Evolutionary conservation across 1,284 basidiomycete genomes (phyloP).

Genomic region (Grifola frondosa): DNA sequence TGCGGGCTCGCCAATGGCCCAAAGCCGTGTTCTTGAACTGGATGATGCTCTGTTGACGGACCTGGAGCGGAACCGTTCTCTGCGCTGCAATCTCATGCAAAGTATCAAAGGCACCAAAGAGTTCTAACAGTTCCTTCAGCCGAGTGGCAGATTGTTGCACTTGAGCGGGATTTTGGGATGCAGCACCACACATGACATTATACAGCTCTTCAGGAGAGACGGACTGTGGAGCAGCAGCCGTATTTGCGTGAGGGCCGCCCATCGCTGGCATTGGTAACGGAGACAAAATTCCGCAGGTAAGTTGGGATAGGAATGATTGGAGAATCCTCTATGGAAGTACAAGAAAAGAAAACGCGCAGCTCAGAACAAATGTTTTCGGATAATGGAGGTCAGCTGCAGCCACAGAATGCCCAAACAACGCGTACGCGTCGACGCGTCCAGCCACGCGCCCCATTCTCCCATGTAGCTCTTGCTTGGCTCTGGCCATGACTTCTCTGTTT

Average conservation of each 20-base stretch:
- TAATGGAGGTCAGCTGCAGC: too few relatives aligned
- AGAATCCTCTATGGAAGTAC: too few relatives aligned
- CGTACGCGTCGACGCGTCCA: too few relatives aligned
- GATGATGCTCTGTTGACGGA: conserved; percentile 76
- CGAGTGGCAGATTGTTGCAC: conserved; percentile 59
- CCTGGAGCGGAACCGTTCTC: conserved; percentile 52
- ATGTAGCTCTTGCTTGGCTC: too few relatives aligned
- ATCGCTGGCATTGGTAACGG: too few relatives aligned
- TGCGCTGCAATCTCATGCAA: conserved; percentile 70
- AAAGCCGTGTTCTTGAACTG: conserved; percentile 77
- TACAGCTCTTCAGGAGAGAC: conserved; percentile 63
- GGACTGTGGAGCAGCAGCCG: conserved; percentile 15
- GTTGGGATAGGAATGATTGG: too few relatives aligned
- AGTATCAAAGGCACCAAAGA: conserved; percentile 67
- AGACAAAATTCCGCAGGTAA: too few relatives aligned
- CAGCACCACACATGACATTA: conserved; percentile 61
- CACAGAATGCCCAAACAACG: too few relatives aligned
- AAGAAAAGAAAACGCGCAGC: too few relatives aligned
- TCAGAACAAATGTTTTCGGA: too few relatives aligned
- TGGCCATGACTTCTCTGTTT: conserved; percentile 32
- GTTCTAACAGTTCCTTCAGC: conserved; percentile 64
- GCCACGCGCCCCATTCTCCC: too few relatives aligned
- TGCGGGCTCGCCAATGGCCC: conserved; percentile 69
- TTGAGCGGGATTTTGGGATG: conserved; percentile 64
- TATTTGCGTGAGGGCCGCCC: too few relatives aligned